phyloP scores from a whole-genome alignment of 2,329 filamentous ascomycete genomes.

The Diaporthe caulivora region DNA sequence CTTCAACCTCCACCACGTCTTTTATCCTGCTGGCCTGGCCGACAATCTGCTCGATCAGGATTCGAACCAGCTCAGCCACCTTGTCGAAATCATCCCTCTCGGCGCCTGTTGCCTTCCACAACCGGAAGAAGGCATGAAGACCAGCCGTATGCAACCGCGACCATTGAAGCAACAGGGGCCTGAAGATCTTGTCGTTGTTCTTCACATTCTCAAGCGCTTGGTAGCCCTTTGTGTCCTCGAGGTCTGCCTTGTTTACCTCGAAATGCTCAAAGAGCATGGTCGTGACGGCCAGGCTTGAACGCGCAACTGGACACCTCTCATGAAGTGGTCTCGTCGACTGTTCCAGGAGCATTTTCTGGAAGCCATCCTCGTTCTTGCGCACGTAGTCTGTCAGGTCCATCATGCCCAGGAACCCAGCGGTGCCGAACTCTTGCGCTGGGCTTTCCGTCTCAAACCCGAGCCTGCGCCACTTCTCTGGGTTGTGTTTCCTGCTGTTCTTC shows the following conservation, averaged over 20 bases:
- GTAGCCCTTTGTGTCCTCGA: conserved; percentile 83
- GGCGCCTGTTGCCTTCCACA: conserved; percentile 93
- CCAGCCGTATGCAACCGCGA: conserved; percentile 88
- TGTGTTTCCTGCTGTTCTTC: conserved; percentile 78
- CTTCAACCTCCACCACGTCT: conserved; percentile 88
- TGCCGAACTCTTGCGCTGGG: conserved; percentile 86
- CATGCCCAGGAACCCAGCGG: conserved; percentile 90
- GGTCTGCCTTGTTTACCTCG: conserved; percentile 86
- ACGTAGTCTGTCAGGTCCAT: conserved; percentile 98
- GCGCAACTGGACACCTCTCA: conserved; percentile 87
- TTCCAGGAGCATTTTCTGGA: conserved; percentile 91
- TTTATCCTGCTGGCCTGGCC: conserved; percentile 85
- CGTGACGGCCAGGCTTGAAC: conserved; percentile 88
- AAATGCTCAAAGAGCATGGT: conserved; percentile 95
- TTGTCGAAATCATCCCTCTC: conserved; percentile 91
- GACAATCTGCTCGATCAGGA: conserved; percentile 90
- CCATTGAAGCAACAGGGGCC: conserved; percentile 92
- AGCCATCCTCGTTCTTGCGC: conserved; percentile 89
- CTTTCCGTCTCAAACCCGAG: conserved; percentile 93
- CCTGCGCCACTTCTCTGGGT: conserved; percentile 92
- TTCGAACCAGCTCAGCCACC: conserved; percentile 89
- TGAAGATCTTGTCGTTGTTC: conserved; percentile 88
- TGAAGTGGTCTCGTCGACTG: conserved; percentile 80
- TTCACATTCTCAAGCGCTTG: conserved; percentile 79
- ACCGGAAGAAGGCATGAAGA: conserved; percentile 86